Conservation (phyloP, 305 asterid genomes). For the Plantago lanceolata region DNA sequence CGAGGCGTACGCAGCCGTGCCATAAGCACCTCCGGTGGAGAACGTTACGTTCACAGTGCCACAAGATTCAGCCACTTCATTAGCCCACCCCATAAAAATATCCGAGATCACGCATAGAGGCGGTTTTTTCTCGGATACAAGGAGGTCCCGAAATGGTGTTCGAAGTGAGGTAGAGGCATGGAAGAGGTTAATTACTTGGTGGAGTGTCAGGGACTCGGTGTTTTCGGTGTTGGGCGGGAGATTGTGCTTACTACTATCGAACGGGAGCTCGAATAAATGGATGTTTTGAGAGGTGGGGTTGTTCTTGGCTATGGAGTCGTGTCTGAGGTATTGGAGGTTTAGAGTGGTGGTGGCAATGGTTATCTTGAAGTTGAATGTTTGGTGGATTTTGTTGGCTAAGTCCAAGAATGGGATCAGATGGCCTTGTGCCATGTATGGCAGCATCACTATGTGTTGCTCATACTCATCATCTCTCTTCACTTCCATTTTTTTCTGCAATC, state of each 20-base stretch:
- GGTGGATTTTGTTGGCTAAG: constrained; percentile 48
- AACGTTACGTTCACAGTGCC: constrained; percentile 47
- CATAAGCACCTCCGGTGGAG: constrained; percentile 80
- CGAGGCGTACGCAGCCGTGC: constrained; percentile 67
- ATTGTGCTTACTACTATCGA: constrained; percentile 42
- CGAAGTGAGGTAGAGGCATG: constrained; percentile 46
- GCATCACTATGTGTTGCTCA: constrained; percentile 68
- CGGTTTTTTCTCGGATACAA: constrained; percentile 38
- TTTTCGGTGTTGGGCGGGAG: constrained; percentile 75
- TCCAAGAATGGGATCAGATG: constrained; percentile 80
- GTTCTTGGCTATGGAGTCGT: constrained; percentile 37
- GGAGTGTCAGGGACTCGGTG: constrained; percentile 56
- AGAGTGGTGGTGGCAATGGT: constrained; percentile 71
- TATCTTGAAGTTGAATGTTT: constrained; percentile 38
- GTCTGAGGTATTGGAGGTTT: constrained; percentile 45
- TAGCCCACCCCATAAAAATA: constrained; percentile 64
- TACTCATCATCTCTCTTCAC: constrained; percentile 19
- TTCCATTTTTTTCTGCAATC: constrained; percentile 18
- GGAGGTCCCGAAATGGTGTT: constrained; percentile 32
- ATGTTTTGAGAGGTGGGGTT: constrained; percentile 26
- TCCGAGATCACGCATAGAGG: constrained; percentile 83
- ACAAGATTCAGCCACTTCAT: constrained; percentile 50
- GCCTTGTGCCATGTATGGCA: constrained; percentile 83
- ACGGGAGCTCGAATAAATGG: constrained; percentile 49
- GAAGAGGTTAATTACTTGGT: constrained; percentile 36